These are phyloP conservation scores for Nannizzia gypsea DNA, from an alignment of 2,329 filamentous ascomycete genomes.

Conservation along the genomic window DNA sequence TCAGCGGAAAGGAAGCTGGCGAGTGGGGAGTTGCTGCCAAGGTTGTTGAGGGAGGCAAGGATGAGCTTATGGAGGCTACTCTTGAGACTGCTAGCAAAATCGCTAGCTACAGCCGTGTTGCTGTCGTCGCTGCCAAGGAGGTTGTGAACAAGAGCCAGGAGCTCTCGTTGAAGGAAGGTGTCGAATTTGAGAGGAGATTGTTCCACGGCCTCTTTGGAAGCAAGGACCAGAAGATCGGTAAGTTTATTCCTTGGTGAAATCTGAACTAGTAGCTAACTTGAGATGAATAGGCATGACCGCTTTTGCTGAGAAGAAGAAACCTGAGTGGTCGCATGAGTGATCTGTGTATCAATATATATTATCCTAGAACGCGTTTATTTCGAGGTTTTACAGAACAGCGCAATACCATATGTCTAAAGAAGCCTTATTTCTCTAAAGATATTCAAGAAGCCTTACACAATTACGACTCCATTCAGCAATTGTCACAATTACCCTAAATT, in stretches of 20 bases:
- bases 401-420: neutral
- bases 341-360: conserved; percentile 4
- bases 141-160: conserved; percentile 99
- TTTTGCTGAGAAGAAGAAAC: conserved; percentile 88
- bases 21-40: conserved; percentile 83
- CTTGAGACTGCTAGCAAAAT: conserved; percentile 80
- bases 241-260: conserved; percentile 14
- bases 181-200: conserved; percentile 85
- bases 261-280: neutral
- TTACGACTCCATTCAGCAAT: neutral
- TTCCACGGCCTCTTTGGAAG: conserved; percentile 92
- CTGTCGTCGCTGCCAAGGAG: conserved; percentile 83
- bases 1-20: conserved; percentile 72
- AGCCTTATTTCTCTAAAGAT: neutral
- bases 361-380: neutral
- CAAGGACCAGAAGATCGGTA: conserved; percentile 91
- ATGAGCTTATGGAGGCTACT: conserved; percentile 69
- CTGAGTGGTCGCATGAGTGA: conserved; percentile 74
- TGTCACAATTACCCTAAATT: neutral
- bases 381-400: neutral
- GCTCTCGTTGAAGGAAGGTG: conserved; percentile 69
- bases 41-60: conserved; percentile 61
- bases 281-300: conserved; percentile 58
- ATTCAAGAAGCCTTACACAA: neutral
- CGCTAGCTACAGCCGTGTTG: conserved; percentile 73